Evolutionary conservation across 2,329 filamentous ascomycete species (phyloP).

Genomic region (Cercospora brassicicola): DNA sequence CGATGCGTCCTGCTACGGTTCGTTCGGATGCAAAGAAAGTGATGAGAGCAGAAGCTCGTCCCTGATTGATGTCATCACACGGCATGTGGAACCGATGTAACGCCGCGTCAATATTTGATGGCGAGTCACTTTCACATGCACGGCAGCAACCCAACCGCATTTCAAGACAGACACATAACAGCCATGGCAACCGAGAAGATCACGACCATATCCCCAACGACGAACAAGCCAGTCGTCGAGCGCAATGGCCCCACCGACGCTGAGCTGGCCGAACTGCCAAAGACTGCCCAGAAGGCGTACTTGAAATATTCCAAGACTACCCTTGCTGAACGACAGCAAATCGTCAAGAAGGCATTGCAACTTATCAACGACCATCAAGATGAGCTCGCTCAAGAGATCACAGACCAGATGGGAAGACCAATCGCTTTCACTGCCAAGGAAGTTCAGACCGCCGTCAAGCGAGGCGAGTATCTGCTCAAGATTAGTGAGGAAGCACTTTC

Average conservation of each 20-base stretch:
- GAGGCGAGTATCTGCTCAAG: constrained; percentile 81
- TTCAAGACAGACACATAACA: not conserved
- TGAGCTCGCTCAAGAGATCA: constrained; percentile 80
- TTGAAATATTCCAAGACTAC: constrained; percentile 72
- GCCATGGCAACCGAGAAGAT: constrained; percentile 59
- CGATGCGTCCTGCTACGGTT: not conserved
- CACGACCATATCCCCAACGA: constrained; percentile 84
- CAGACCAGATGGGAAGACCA: constrained; percentile 91
- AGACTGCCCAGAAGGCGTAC: constrained; percentile 72
- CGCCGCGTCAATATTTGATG: constrained; percentile 8
- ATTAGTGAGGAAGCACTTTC: constrained; percentile 76
- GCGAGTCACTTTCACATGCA: constrained; percentile 7
- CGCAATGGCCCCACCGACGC: constrained; percentile 70
- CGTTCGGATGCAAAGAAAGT: not conserved
- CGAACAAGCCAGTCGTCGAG: constrained; percentile 79
- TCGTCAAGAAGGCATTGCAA: constrained; percentile 76
- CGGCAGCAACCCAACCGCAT: not conserved
- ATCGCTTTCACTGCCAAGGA: constrained; percentile 85
- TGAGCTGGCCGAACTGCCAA: constrained; percentile 71
- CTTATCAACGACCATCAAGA: constrained; percentile 70
- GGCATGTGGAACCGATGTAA: not conserved
- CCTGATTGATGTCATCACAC: constrained; percentile 1
- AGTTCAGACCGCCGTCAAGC: constrained; percentile 78
- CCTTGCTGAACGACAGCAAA: constrained; percentile 72
- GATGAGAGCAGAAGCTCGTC: not conserved